Evolutionary conservation across 169 alveolate species (phyloP).

Genomic region (Gregarina niphandrodes): DNA sequence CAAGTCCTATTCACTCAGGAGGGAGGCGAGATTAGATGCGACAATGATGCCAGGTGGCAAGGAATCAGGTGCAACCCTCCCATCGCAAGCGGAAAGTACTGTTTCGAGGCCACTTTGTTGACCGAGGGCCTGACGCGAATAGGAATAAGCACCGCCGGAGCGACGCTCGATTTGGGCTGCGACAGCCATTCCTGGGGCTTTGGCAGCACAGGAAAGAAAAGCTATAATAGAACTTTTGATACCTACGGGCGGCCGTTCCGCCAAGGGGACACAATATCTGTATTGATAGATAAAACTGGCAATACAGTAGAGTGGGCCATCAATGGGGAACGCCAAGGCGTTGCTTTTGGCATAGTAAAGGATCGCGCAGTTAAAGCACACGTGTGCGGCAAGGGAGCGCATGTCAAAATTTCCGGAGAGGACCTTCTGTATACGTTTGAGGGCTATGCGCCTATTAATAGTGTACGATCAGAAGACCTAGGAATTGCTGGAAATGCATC

Average conservation of each 20-base stretch:
- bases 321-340: too few relatives aligned
- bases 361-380: too few relatives aligned
- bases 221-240: slow-evolving; percentile 23
- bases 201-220: slow-evolving; percentile 29
- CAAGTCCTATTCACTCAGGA: slow-evolving; percentile 18
- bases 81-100: slow-evolving; percentile 12
- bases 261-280: slow-evolving; percentile 11
- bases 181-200: slow-evolving; percentile 18
- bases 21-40: slow-evolving; percentile 16
- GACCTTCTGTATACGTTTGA: too few relatives aligned
- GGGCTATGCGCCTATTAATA: too few relatives aligned
- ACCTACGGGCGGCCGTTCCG: slow-evolving; percentile 12
- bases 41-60: slow-evolving; percentile 14
- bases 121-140: slow-evolving; percentile 5
- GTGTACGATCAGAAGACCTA: too few relatives aligned
- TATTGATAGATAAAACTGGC: too few relatives aligned
- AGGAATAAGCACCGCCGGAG: slow-evolving; percentile 8
- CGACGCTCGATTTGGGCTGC: slow-evolving; percentile 5
- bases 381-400: too few relatives aligned
- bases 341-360: too few relatives aligned
- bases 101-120: slow-evolving; percentile 1
- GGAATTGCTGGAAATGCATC: too few relatives aligned
- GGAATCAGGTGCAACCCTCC: slow-evolving; percentile 12
- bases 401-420: too few relatives aligned
- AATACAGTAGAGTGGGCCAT: too few relatives aligned